These are phyloP conservation scores for Acanthamoeba quina DNA, from an alignment of 208 protist genomes.

Conservation along the genomic window DNA sequence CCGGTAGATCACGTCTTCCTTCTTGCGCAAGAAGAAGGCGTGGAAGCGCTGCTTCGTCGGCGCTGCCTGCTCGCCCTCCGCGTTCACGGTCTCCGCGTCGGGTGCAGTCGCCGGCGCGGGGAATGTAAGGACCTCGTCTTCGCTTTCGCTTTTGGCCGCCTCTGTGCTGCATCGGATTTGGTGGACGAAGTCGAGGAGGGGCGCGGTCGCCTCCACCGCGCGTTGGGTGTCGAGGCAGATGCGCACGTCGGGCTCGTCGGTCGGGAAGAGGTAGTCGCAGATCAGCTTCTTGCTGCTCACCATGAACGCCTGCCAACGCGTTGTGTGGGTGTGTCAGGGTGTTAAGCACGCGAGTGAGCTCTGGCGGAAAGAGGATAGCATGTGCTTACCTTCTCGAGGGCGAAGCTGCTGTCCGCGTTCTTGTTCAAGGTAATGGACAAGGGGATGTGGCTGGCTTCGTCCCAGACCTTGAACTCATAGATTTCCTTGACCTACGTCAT, in stretches of 20 bases:
- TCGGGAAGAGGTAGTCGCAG: conserved; percentile 22
- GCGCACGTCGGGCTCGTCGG: background rate
- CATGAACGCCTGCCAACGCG: background rate
- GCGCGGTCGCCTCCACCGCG: background rate
- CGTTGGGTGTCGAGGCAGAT: conserved; percentile 11
- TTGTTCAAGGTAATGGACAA: background rate
- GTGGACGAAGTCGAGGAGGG: background rate
- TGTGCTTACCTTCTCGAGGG: background rate
- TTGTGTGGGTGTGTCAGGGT: no score
- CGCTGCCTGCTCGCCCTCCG: background rate
- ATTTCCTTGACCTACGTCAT: background rate
- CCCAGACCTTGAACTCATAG: conserved; percentile 39
- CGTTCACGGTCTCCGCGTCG: background rate
- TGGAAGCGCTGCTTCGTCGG: conserved; percentile 6
- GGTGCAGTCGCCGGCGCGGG: background rate
- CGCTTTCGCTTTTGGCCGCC: background rate
- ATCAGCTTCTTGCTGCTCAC: background rate
- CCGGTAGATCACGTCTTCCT: background rate
- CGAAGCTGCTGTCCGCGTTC: background rate
- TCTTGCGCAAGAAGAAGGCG: conserved; percentile 1
- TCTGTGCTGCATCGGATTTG: background rate
- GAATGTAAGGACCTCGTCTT: background rate
- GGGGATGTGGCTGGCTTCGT: background rate
- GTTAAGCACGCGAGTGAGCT: background rate
- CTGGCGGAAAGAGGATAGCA: background rate